Percentiles rank a stretch among this genome's conserved stretches.
phyloP scores from a whole-genome alignment of 495 filamentous ascomycete genomes.

The Lindgomyces ingoldianus region DNA sequence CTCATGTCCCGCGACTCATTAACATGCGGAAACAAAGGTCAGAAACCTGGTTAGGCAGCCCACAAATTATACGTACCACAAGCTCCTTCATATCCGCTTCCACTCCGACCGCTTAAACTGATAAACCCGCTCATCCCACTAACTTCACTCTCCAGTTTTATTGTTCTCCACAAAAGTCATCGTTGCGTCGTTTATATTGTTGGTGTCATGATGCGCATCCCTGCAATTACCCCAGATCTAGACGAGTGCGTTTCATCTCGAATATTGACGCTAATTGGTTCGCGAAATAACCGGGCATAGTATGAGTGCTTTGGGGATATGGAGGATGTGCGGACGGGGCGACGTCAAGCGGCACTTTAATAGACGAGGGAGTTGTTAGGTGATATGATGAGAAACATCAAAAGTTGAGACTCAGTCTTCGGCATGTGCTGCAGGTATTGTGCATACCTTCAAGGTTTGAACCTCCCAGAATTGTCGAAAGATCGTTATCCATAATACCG shows the following conservation, averaged over 20 bases:
- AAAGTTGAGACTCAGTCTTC: too few relatives aligned
- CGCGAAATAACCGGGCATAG: neutral
- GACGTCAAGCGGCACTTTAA: neutral
- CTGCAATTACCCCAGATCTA: conserved; percentile 14
- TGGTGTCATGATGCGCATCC: neutral
- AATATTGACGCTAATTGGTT: conserved; percentile 10
- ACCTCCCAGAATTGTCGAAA: too few relatives aligned
- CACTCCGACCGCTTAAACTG: neutral
- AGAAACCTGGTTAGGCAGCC: neutral
- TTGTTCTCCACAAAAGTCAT: neutral
- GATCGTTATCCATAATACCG: too few relatives aligned
- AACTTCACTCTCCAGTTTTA: neutral
- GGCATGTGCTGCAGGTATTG: too few relatives aligned
- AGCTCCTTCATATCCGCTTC: neutral
- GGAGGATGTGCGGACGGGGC: neutral
- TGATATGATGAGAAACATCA: neutral
- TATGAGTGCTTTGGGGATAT: neutral
- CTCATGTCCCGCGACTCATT: neutral
- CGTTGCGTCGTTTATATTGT: conserved; percentile 18
- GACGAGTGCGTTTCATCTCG: conserved; percentile 11
- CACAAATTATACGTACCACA: neutral
- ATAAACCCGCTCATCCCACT: neutral
- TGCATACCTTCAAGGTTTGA: too few relatives aligned
- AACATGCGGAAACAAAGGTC: neutral
- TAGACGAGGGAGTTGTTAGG: neutral